Evolutionary conservation across 208 protist genomes (phyloP).

Genomic region (Leishmania aethiopica): DNA sequence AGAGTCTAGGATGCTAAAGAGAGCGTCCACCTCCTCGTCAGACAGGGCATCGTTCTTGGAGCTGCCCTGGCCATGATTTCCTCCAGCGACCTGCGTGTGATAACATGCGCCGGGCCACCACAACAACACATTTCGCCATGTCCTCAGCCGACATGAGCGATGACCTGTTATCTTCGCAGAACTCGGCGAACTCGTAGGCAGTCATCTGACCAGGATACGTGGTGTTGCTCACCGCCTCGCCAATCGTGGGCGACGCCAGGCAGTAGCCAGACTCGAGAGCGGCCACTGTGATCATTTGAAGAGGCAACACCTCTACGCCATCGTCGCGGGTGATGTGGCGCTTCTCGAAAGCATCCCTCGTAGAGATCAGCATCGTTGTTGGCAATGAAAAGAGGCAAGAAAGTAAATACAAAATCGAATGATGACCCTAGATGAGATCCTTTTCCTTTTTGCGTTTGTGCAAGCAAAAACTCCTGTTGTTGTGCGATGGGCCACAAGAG

Average conservation of each 20-base stretch:
- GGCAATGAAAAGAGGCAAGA: neutral
- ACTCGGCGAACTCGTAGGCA: conserved; percentile 58
- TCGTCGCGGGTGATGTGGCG: conserved; percentile 68
- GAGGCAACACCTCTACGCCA: conserved; percentile 65
- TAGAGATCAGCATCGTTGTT: conserved; percentile 58
- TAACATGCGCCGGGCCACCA: conserved; percentile 64
- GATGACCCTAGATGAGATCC: neutral
- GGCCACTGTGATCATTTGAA: conserved; percentile 64
- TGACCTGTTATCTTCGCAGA: conserved; percentile 69
- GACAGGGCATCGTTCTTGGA: conserved; percentile 47
- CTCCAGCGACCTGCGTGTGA: conserved; percentile 80
- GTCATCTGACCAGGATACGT: conserved; percentile 78
- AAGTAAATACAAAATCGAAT: conserved; percentile 2
- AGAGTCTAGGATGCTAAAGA: conserved; percentile 75
- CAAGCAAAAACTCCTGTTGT: neutral
- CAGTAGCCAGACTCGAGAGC: conserved; percentile 83
- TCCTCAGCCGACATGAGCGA: conserved; percentile 46
- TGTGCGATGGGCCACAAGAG: neutral
- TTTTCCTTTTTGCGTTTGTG: neutral
- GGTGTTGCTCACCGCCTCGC: conserved; percentile 53
- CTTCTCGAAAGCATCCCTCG: conserved; percentile 69
- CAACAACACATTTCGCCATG: conserved; percentile 74
- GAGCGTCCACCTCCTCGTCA: conserved; percentile 76
- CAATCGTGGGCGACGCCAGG: conserved; percentile 55
- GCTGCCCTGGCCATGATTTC: conserved; percentile 49